phyloP scores from a whole-genome alignment of 202 grass and related monocot species.

The Carex sylvatica region DNA sequence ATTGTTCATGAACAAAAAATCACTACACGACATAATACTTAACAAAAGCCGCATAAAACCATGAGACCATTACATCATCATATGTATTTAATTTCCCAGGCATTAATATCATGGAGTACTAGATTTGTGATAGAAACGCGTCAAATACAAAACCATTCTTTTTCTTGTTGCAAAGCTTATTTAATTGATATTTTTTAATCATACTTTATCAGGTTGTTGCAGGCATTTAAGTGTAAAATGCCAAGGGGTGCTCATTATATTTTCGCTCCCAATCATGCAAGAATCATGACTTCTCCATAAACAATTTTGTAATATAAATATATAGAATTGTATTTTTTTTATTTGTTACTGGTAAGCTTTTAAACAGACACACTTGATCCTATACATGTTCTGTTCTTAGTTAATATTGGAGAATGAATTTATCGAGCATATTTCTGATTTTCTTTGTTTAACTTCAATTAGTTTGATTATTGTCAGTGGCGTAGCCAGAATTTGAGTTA shows the following conservation, averaged over 20 bases:
- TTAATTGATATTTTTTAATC: not conserved
- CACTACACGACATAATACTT: not conserved
- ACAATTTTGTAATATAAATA: not conserved
- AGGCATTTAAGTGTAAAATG: conserved; percentile 6
- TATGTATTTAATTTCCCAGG: not conserved
- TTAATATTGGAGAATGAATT: not conserved
- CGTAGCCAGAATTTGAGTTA: too few relatives aligned
- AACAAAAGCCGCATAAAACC: not conserved
- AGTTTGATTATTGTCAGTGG: not conserved
- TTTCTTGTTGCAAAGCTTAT: not conserved
- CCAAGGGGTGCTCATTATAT: not conserved
- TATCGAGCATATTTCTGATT: not conserved
- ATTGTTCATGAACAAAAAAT: not conserved
- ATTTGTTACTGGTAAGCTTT: not conserved
- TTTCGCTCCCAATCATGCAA: not conserved
- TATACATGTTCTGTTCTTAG: not conserved
- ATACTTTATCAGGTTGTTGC: not conserved
- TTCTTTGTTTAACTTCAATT: not conserved
- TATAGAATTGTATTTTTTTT: not conserved
- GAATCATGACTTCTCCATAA: not conserved
- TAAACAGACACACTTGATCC: not conserved
- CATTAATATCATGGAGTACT: not conserved
- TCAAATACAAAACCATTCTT: not conserved
- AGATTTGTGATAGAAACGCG: conserved; percentile 13
- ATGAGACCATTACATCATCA: not conserved